Evolutionary conservation across 2,329 filamentous ascomycete species (phyloP), one percentile per base, ranked within the genome.

Genomic region (Cercospora nicotianae): DNA sequence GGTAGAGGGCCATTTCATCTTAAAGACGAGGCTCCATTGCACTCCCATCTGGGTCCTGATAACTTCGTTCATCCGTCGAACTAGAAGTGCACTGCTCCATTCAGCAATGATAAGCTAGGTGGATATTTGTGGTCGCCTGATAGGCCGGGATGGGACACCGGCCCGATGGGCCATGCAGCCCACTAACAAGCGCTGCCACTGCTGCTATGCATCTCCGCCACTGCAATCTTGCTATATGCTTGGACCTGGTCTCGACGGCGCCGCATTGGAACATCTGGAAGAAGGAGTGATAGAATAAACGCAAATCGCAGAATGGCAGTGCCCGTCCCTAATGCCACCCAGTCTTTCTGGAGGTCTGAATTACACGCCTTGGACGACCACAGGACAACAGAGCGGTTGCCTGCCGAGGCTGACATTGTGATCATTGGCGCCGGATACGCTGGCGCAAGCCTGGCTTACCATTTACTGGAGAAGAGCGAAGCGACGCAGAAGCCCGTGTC

Each of bases 321-420:
- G 26, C 71, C 71, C 23, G 70, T 72, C 8, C 57, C 65, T 9
- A 68, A 72, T 20, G 66, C 73, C 1, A 76, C 74, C 1, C n/a
- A 65, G 23, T 67, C 82, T 2, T 85, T 83, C 72, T 85, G 83
- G 84, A 76, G 80, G 18, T 76, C 76, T 3, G 69, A 80, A 26
- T 78, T 78, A 6, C 77, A 82, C 69, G 66, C 72, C 1, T 73
- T 85, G 2, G 81, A 83, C 66, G 75, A 88, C n/a, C 87, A 92
- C 75, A 85, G 87, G 23, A 89, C 88, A 0, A 92, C 91, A 0
- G 74, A 81, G 1, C 79, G 86, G 6, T 80, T 93, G 20, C 75
- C 75, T 18, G 9, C 55, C 45, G 66, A 70, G 64, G 71, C 67
- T 36, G 73, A 75, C 30, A 68, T 76, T 51, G 71, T 72, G 18